A percentile compares a stretch with the other conserved stretches of the same genome.
Conservation (phyloP, 148 eudicot genomes). For the Linanthus parryae region DNA sequence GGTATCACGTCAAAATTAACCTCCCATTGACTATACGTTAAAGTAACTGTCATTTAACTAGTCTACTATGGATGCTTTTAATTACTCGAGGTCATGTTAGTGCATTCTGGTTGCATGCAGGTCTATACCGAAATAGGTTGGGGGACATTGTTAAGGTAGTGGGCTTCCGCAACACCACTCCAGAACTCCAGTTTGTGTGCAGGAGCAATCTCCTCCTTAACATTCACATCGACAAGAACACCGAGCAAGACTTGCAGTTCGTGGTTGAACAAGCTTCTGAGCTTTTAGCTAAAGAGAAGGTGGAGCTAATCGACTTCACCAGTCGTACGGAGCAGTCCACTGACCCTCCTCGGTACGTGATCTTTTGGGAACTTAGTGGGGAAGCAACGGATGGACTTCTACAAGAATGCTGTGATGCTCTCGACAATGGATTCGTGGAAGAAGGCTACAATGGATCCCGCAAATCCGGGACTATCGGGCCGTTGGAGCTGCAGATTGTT, state of each 20-base stretch:
- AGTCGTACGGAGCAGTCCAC: constrained; percentile 43
- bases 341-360: constrained; percentile 65
- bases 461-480: constrained; percentile 51
- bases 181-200: constrained; percentile 70
- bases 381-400: constrained; percentile 44
- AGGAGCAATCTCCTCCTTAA: constrained; percentile 61
- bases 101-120: constrained; percentile 20
- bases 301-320: constrained; percentile 69
- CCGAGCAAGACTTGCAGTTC: constrained; percentile 71
- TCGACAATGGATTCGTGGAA: constrained; percentile 64
- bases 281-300: constrained; percentile 37
- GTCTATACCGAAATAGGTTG: constrained; percentile 69
- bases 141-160: constrained; percentile 71
- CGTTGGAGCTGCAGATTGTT: constrained; percentile 58
- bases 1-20: background rate
- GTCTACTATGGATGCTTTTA: too few relatives aligned
- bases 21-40: too few relatives aligned
- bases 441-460: constrained; percentile 65
- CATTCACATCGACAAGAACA: constrained; percentile 87
- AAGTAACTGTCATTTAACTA: too few relatives aligned
- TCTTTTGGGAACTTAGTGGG: constrained; percentile 74
- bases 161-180: constrained; percentile 80
- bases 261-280: constrained; percentile 61
- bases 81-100: background rate
- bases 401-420: constrained; percentile 51